Conservation (phyloP, 208 protist genomes). For the Acanthamoeba healyi region DNA sequence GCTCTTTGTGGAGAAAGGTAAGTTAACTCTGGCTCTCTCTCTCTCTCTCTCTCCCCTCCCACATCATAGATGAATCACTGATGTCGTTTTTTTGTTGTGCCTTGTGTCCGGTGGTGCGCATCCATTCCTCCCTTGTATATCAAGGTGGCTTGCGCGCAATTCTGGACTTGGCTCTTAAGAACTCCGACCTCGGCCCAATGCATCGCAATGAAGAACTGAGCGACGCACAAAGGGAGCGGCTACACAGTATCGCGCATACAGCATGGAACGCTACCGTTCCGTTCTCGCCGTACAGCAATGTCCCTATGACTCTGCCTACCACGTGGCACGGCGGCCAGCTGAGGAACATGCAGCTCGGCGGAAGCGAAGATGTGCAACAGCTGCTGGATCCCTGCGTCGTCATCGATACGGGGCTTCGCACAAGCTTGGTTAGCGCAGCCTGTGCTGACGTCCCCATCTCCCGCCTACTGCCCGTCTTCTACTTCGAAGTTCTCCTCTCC, state of each 20-base stretch:
- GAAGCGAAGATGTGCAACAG: background rate
- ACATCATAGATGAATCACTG: background rate
- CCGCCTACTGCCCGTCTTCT: slow-evolving; percentile 53
- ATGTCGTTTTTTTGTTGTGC: too few relatives aligned
- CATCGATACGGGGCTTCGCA: background rate
- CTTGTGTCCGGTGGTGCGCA: background rate
- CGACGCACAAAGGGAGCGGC: background rate
- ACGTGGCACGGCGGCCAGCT: background rate
- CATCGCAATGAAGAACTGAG: slow-evolving; percentile 31
- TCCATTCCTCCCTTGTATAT: background rate
- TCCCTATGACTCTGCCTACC: slow-evolving; percentile 55
- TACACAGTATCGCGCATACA: background rate
- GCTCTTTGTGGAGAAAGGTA: slow-evolving; percentile 65
- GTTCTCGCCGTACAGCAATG: slow-evolving; percentile 60
- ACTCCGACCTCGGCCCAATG: background rate
- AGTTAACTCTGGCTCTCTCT: background rate
- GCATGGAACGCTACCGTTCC: slow-evolving; percentile 57
- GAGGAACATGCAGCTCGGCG: background rate
- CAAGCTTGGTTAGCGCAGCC: background rate
- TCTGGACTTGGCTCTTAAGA: slow-evolving; percentile 27
- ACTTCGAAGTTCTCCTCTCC: slow-evolving; percentile 68
- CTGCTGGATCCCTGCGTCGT: background rate
- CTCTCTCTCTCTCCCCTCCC: background rate
- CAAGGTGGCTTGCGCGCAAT: background rate
- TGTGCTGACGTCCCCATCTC: slow-evolving; percentile 31